Conservation (phyloP, 805 yeast genomes). For the Wickerhamomyces bovis region DNA sequence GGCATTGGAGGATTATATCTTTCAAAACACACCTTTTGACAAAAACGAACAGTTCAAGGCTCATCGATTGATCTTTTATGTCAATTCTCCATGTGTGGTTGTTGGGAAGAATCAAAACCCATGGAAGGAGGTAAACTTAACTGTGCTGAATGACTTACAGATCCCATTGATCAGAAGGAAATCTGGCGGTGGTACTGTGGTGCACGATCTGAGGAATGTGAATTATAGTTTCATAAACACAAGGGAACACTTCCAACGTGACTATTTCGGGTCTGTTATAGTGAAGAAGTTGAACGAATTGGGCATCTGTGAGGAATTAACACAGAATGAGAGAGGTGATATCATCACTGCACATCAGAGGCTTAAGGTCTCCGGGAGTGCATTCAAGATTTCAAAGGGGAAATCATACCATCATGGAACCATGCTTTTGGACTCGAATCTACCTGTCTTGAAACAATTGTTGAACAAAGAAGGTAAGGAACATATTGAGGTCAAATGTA, state of each 20-base stretch:
- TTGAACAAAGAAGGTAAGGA: constrained; percentile 42
- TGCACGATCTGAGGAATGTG: constrained; percentile 85
- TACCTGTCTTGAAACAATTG: constrained; percentile 53
- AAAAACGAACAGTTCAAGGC: constrained; percentile 11
- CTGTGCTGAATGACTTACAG: constrained; percentile 39
- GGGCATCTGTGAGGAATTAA: constrained; percentile 23
- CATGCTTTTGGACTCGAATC: constrained; percentile 67
- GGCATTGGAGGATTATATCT: constrained; percentile 77
- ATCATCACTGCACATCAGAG: constrained; percentile 43
- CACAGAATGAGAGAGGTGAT: constrained; percentile 75
- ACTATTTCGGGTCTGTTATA: constrained; percentile 30
- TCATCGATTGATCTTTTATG: constrained; percentile 63
- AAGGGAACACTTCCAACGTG: constrained; percentile 57
- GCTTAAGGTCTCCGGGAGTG: constrained; percentile 84
- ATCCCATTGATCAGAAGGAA: constrained; percentile 71
- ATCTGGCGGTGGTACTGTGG: constrained; percentile 97
- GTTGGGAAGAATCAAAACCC: constrained; percentile 96
- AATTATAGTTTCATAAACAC: constrained; percentile 80
- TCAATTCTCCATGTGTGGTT: constrained; percentile 81
- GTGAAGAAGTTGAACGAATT: constrained; percentile 26
- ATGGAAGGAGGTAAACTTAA: constrained; percentile 76
- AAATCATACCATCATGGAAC: constrained; percentile 95
- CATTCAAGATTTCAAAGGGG: constrained; percentile 78
- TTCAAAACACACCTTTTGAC: constrained; percentile 50
- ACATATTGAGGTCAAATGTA: constrained; percentile 33